Evolutionary conservation across 345 rosid species (phyloP).

Genomic region (Citrus australasica): DNA sequence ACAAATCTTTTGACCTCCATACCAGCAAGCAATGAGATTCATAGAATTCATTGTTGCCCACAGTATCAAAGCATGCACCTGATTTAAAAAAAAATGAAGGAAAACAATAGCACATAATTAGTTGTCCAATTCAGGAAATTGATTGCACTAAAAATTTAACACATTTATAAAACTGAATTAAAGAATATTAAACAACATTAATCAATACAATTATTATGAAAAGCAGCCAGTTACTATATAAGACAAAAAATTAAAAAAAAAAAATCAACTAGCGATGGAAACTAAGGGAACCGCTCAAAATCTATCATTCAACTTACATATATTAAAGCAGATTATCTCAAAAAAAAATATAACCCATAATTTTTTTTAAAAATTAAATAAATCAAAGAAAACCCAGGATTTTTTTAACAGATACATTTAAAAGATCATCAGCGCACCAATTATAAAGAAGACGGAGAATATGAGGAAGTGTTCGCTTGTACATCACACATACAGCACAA

Average conservation of each 20-base stretch:
- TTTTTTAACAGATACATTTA: slow-evolving; percentile 5
- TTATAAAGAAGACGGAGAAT: background rate
- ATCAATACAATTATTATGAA: background rate
- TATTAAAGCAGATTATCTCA: slow-evolving; percentile 15
- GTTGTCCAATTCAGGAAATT: background rate
- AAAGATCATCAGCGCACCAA: slow-evolving; percentile 5
- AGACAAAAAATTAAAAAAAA: background rate
- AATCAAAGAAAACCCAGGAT: slow-evolving; percentile 3
- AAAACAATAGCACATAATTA: slow-evolving; percentile 4
- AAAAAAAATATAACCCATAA: slow-evolving; percentile 12
- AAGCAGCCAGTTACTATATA: background rate
- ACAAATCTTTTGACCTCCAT: slow-evolving; percentile 41
- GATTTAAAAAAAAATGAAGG: background rate
- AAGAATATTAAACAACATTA: background rate
- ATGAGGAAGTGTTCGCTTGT: slow-evolving; percentile 28
- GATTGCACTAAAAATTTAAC: slow-evolving; percentile 6
- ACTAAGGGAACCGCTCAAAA: slow-evolving; percentile 11
- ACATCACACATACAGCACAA: slow-evolving; percentile 39
- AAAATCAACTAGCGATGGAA: background rate
- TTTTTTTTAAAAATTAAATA: background rate
- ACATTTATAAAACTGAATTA: background rate
- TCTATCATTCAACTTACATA: background rate
- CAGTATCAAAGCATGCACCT: slow-evolving; percentile 36
- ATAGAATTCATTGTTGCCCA: slow-evolving; percentile 45
- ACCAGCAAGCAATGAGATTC: slow-evolving; percentile 40